These are phyloP conservation scores for Daldinia eschscholtzii DNA, from an alignment of 2,329 filamentous ascomycete genomes.

Conservation along the genomic window DNA sequence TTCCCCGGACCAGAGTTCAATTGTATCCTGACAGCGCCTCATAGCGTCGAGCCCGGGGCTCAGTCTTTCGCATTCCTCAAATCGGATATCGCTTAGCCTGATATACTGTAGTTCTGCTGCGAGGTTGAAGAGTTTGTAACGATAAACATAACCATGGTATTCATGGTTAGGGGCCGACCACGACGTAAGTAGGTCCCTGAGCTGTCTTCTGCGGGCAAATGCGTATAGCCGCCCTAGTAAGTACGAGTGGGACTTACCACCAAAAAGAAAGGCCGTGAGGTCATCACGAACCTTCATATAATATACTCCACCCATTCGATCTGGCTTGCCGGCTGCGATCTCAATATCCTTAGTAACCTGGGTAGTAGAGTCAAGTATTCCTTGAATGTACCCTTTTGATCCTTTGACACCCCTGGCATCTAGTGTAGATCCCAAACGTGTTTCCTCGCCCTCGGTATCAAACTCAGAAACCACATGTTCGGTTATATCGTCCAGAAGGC, in stretches of 20 bases:
- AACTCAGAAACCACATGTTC: too few relatives aligned
- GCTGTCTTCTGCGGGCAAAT: constrained; percentile 5
- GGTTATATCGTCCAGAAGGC: too few relatives aligned
- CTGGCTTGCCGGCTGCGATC: too few relatives aligned
- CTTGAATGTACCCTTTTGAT: too few relatives aligned
- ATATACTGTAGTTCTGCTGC: constrained; percentile 12
- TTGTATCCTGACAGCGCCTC: neutral
- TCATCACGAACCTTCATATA: too few relatives aligned
- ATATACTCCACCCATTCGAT: too few relatives aligned
- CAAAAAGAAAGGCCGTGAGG: neutral
- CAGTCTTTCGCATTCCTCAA: neutral
- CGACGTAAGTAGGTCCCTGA: neutral
- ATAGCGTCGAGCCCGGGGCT: neutral
- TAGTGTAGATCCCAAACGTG: too few relatives aligned
- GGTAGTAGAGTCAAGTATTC: too few relatives aligned
- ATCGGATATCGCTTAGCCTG: neutral
- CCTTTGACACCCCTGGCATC: too few relatives aligned
- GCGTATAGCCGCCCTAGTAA: neutral
- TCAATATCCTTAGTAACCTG: too few relatives aligned
- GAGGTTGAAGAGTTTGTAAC: constrained; percentile 12
- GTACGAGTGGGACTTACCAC: neutral
- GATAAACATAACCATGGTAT: neutral
- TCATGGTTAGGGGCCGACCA: constrained; percentile 15
- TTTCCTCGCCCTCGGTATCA: too few relatives aligned
- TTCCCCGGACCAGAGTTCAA: constrained; percentile 11